Evolutionary conservation across 1,284 basidiomycete species (phyloP), one percentile per base, ranked within the genome.

Genomic region (Thecaphora thlaspeos): DNA sequence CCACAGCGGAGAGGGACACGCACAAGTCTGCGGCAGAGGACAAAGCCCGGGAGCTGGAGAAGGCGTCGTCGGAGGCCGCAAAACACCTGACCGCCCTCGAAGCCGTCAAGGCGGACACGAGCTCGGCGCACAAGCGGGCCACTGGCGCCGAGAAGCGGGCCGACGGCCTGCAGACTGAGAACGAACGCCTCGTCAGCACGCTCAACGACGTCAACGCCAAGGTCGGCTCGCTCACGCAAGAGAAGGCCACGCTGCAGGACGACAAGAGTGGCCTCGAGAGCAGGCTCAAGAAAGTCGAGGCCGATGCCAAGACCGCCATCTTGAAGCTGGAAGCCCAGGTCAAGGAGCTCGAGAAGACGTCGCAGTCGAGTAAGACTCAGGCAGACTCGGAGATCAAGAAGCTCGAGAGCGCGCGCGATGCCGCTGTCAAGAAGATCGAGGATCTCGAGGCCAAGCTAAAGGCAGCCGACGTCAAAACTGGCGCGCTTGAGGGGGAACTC

Each of bases 201-300:
- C 51, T 67, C 5, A 28, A 50, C 22, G 53, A 62, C 4, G 48
- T 40, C 41, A 61, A 51, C 22, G 41, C 38, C 40, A 55, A 51
- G 36, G 41, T 61, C 32, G 55, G 53, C 10, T 40, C 46, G 32
- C 52, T 65, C 19, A 41, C 43, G 11, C 37, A 48, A 34, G 51
- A 65, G 22, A 61, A 65, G 24, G 47, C 43, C 4, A 37, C 22
- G 11, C 41, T 55, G 15, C 48, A 54, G 40, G 55, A 61, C 26
- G 53, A 40, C 1, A 50, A 48, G 11, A n/a, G 48, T 43, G 19
- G 48, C 18, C 50, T 61, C 18, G 45, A 55, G 22, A 34, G 36
- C 48, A 61, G 61, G 34, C 34, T 61, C 28, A 48, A 57, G 26
- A 46, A 59, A 46, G 47, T 51, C 26, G 53, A 55, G 21, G 52